A percentile compares a stretch with the other conserved stretches of the same genome.
Conservation (phyloP, 345 rosid genomes). For the Turnera subulata region DNA sequence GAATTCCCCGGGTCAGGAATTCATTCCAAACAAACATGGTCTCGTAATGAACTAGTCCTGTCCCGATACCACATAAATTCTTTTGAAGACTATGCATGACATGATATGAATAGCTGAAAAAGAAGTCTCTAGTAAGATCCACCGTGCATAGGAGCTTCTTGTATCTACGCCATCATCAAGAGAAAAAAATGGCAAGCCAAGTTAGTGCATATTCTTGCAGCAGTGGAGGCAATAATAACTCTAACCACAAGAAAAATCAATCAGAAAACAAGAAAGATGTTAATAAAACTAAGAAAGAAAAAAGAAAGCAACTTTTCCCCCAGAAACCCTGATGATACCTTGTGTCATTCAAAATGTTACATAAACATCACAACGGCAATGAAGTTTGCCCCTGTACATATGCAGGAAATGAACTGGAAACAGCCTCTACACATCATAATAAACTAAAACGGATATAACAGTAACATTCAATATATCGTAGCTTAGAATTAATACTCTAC, state of each 20-base stretch:
- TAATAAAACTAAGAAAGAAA: too few relatives aligned
- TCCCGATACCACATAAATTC: conserved; percentile 45
- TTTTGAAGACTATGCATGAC: conserved; percentile 84
- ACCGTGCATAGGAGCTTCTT: conserved; percentile 90
- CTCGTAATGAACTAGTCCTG: conserved; percentile 53
- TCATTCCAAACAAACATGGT: conserved; percentile 96
- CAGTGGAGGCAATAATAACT: too few relatives aligned
- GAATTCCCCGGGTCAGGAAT: conserved; percentile 71
- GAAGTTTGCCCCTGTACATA: conserved; percentile 60
- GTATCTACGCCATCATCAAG: conserved; percentile 62
- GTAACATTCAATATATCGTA: conserved; percentile 18
- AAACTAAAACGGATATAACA: conserved; percentile 25
- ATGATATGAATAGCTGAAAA: conserved; percentile 92
- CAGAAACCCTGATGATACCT: conserved; percentile 55
- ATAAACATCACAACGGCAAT: conserved; percentile 46
- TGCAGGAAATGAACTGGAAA: conserved; percentile 51
- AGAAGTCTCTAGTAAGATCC: conserved; percentile 96
- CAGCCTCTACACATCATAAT: conserved; percentile 42
- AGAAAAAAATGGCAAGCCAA: conserved; percentile 21
- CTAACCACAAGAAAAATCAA: too few relatives aligned
- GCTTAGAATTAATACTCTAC: conserved; percentile 15
- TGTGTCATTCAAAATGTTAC: conserved; percentile 39
- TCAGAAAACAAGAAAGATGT: too few relatives aligned
- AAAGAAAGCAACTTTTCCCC: conserved; percentile 34
- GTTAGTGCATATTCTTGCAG: conserved; percentile 25